phyloP scores from a whole-genome alignment of 345 rosid species.

The Cardamine resedifolia region DNA sequence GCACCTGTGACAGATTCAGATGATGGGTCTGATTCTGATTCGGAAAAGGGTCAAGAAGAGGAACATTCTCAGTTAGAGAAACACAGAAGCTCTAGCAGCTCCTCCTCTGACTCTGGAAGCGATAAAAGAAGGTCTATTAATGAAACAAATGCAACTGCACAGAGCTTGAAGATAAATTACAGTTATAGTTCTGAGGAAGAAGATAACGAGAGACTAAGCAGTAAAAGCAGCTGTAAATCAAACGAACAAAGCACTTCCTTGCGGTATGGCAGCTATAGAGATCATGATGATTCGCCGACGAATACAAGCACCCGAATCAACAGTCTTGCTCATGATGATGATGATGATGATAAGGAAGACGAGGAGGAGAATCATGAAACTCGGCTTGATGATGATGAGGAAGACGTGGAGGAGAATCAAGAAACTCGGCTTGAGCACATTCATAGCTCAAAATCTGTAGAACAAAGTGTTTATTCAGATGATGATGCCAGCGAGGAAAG shows the following conservation, averaged over 20 bases:
- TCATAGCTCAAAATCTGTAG: constrained; percentile 32
- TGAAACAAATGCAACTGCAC: constrained; percentile 31
- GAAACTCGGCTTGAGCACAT: constrained; percentile 29
- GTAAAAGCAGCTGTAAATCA: constrained; percentile 26
- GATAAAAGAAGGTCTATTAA: constrained; percentile 15
- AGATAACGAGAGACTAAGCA: constrained; percentile 27
- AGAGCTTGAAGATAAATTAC: constrained; percentile 34
- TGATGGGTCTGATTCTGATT: constrained; percentile 27
- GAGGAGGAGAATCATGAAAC: constrained; percentile 6
- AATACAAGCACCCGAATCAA: constrained; percentile 23
- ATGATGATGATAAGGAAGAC: neutral
- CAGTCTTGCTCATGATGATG: constrained; percentile 20
- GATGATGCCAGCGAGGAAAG: constrained; percentile 24
- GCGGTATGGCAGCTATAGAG: constrained; percentile 18
- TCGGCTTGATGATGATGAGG: constrained; percentile 3
- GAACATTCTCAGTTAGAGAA: constrained; percentile 21
- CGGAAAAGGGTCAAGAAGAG: constrained; percentile 21
- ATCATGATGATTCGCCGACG: constrained; percentile 8
- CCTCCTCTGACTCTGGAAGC: constrained; percentile 24
- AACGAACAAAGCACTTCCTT: constrained; percentile 16
- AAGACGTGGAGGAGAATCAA: neutral
- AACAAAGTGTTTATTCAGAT: constrained; percentile 25
- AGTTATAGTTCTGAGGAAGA: constrained; percentile 39
- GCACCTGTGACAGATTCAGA: neutral
- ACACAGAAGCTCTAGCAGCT: constrained; percentile 20